Conservation (phyloP, 139 green algal genomes). For the Desmodesmus armatus region DNA sequence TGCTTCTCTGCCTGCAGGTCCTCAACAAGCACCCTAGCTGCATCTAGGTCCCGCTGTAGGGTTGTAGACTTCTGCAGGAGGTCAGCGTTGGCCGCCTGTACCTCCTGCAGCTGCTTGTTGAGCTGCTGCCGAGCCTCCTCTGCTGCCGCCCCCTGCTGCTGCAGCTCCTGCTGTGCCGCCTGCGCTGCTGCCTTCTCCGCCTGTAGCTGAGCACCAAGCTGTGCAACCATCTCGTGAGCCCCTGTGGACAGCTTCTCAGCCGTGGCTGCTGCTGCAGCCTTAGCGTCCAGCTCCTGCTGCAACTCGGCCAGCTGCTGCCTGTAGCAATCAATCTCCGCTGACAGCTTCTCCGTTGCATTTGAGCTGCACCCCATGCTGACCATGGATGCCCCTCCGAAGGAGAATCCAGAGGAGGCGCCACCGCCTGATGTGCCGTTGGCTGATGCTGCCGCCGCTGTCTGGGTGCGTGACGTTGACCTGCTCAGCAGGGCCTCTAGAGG, state of each 20-base stretch:
- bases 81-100: conserved; percentile 1
- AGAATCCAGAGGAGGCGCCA: not conserved
- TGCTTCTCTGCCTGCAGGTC: conserved; percentile 12
- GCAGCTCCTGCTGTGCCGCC: not conserved
- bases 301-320: conserved; percentile 8
- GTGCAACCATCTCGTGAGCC: not conserved
- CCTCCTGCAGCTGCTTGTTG: not conserved
- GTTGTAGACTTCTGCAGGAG: not conserved
- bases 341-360: no score
- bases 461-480: not conserved
- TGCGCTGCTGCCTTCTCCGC: not conserved
- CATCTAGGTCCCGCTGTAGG: not conserved
- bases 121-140: not conserved
- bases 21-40: no score
- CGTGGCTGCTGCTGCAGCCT: conserved; percentile 12
- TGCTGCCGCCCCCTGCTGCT: not conserved
- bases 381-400: not conserved
- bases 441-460: not conserved
- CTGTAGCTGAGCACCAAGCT: not conserved
- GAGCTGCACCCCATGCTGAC: no score
- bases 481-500: no score
- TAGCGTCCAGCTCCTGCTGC: no score
- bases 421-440: conserved; percentile 3
- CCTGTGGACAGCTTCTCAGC: no score
- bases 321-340: not conserved